phyloP scores from a whole-genome alignment of 768 basidiomycete genomes.

The Sistotremastrum suecicum region DNA sequence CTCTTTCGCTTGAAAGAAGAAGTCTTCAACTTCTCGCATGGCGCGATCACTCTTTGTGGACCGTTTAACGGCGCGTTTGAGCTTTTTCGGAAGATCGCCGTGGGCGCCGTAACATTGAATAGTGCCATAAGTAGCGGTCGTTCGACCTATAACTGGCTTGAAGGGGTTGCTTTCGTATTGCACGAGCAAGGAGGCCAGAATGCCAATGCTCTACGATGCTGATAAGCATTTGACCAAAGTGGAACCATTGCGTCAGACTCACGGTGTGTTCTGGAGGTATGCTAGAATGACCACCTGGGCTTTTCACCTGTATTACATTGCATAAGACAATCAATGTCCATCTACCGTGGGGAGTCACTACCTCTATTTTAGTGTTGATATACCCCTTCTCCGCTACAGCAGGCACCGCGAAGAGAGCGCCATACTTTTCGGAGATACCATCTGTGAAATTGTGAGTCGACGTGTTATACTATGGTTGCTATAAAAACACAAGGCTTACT shows the following conservation, averaged over 20 bases:
- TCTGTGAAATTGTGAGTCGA: slow-evolving; percentile 15
- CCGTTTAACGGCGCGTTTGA: slow-evolving; percentile 16
- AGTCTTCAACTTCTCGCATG: slow-evolving; percentile 22
- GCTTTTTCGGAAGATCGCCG: slow-evolving; percentile 17
- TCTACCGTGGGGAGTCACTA: slow-evolving; percentile 18
- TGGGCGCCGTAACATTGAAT: slow-evolving; percentile 31
- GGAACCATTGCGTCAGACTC: slow-evolving; percentile 7
- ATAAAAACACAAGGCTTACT: slow-evolving; percentile 9
- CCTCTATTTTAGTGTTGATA: slow-evolving; percentile 35
- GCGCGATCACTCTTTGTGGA: slow-evolving; percentile 16
- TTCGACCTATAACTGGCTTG: slow-evolving; percentile 15
- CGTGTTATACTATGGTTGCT: too few relatives aligned
- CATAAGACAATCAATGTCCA: too few relatives aligned
- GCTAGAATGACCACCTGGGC: slow-evolving; percentile 76
- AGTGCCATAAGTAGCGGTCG: slow-evolving; percentile 18
- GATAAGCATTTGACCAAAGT: not conserved
- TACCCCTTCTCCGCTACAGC: slow-evolving; percentile 67
- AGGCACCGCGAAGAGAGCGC: slow-evolving; percentile 42
- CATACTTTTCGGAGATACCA: slow-evolving; percentile 35
- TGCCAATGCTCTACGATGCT: slow-evolving; percentile 20
- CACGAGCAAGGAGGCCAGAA: slow-evolving; percentile 20
- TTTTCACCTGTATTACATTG: slow-evolving; percentile 36
- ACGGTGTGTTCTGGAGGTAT: slow-evolving; percentile 74
- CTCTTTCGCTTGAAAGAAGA: slow-evolving; percentile 13
- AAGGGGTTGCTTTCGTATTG: slow-evolving; percentile 24